Conservation (phyloP, 495 filamentous ascomycete species). For the Penicilliopsis zonata region DNA sequence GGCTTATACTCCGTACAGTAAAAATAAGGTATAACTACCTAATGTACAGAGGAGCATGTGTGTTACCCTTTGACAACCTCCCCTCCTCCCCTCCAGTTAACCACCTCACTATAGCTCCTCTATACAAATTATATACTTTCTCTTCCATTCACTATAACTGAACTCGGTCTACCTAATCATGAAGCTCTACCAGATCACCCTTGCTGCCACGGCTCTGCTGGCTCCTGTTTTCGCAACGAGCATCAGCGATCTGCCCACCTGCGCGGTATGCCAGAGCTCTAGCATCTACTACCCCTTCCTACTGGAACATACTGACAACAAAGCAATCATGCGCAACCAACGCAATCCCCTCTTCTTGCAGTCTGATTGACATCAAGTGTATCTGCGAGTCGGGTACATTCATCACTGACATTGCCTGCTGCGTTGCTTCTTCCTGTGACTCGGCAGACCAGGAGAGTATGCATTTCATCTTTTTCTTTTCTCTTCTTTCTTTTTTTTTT, state of each 20-base stretch:
- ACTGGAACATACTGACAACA: slow-evolving; percentile 1
- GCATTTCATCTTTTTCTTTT: slow-evolving; percentile 7
- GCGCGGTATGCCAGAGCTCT: too few species aligned
- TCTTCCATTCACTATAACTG: too few species aligned
- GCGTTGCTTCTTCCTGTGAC: slow-evolving; percentile 45
- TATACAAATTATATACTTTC: too few species aligned
- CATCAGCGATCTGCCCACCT: slow-evolving; percentile 33
- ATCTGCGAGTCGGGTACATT: slow-evolving; percentile 53
- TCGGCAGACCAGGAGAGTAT: slow-evolving; percentile 43
- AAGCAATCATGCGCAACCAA: slow-evolving; percentile 43
- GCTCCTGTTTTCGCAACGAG: slow-evolving; percentile 27
- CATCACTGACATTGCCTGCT: slow-evolving; percentile 53
- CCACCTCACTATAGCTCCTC: too few species aligned
- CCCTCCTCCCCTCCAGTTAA: too few species aligned
- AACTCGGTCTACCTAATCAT: too few species aligned
- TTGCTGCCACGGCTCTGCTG: slow-evolving; percentile 19
- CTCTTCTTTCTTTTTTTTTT: neutral
- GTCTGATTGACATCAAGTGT: slow-evolving; percentile 44
- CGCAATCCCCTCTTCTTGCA: slow-evolving; percentile 39
- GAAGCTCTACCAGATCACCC: slow-evolving; percentile 21
- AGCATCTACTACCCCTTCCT: too few species aligned
- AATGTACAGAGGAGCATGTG: too few species aligned
- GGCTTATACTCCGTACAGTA: too few species aligned
- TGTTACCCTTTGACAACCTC: too few species aligned
- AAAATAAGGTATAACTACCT: too few species aligned